Conservation (phyloP, 139 green algal species). For the Bryopsis sp. region DNA sequence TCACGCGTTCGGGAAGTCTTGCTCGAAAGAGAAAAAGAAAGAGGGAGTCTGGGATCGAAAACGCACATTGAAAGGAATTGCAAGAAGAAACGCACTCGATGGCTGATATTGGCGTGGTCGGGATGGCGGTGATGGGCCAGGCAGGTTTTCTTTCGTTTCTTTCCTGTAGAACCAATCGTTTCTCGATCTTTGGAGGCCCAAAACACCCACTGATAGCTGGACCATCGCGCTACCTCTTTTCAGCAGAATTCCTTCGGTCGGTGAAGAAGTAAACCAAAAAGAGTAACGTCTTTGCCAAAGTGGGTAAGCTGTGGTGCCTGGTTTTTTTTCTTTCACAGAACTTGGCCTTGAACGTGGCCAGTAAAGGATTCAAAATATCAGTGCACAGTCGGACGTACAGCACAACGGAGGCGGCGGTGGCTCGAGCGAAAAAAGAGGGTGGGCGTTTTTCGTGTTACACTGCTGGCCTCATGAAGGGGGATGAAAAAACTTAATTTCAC, state of each 20-base stretch:
- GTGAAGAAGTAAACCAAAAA: too few relatives aligned
- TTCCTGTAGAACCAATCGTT: not conserved
- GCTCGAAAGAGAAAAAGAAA: too few relatives aligned
- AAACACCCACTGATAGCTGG: not conserved
- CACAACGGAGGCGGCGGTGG: slow-evolving; percentile 89
- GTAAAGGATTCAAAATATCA: slow-evolving; percentile 95
- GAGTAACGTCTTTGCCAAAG: too few relatives aligned
- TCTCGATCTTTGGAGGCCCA: too few relatives aligned
- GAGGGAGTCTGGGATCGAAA: too few relatives aligned
- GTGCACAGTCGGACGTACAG: slow-evolving; percentile 89
- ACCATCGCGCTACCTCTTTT: not conserved
- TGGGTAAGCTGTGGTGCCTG: not conserved
- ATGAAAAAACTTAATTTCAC: too few relatives aligned
- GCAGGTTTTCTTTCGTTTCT: too few relatives aligned
- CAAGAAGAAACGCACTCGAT: too few relatives aligned
- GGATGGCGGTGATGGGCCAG: slow-evolving; percentile 97
- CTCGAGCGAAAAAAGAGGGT: slow-evolving; percentile 84
- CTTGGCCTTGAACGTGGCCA: slow-evolving; percentile 93
- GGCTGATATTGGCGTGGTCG: slow-evolving; percentile 82
- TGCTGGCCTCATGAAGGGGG: too few relatives aligned
- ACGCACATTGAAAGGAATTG: too few relatives aligned
- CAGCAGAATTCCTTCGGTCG: not conserved
- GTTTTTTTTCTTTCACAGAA: slow-evolving; percentile 45
- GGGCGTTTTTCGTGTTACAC: not conserved
- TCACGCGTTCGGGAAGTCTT: too few relatives aligned